Base-by-base conservation (phyloP, 1,284 basidiomycete species). In the Sporisorium reilianum region DNA sequence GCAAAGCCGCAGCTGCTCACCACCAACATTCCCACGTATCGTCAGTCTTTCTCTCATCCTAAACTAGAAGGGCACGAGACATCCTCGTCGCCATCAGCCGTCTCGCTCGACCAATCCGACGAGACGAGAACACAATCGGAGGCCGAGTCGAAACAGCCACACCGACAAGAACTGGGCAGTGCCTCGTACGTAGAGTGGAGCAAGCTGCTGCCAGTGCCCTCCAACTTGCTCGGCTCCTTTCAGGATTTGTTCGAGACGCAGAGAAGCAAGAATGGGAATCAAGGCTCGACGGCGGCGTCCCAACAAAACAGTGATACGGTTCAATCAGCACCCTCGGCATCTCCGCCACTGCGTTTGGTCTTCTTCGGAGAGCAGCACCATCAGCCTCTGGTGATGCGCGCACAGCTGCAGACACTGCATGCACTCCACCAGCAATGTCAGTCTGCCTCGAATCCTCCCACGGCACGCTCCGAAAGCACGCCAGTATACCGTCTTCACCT, bases 321-420 rank as follows among this genome's bases (percentile, higher is more conserved):
- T 30, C 11, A 51, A 16, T 5, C 23, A 16, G 7, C 22, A 11
- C 11, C 18, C 7, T 48, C 40, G 18, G 36, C 55, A 16, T n/a
- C 51, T 49, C 60, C 64, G 42, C 73, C 70, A 28, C 73, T 69
- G 2, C 52, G 75, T 12, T 38, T 79, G 28, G 55, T 75, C 50
- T 80, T 77, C 22, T 77, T 80, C 32, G 79, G 79, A 36, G 79
- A 80, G 52, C 79, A 80, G 40, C 79, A 80, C 42, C 79, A 80
- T 59, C 79, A 80, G 56, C 75, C 78, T 2, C 41, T 64, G 7
- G 79, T 80, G 25, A 57, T 80, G 50, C 56, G 68, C 14, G 70
- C 74, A 6, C 79, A 80, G 42, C 55, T 80, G 14, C 79, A 80
- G 46, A 51, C 69, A 1, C 52, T 79, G 20, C 61, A 62, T 11